Conservation (phyloP, 352 stramenopile genomes). For the Phytophthora podocarpi region DNA sequence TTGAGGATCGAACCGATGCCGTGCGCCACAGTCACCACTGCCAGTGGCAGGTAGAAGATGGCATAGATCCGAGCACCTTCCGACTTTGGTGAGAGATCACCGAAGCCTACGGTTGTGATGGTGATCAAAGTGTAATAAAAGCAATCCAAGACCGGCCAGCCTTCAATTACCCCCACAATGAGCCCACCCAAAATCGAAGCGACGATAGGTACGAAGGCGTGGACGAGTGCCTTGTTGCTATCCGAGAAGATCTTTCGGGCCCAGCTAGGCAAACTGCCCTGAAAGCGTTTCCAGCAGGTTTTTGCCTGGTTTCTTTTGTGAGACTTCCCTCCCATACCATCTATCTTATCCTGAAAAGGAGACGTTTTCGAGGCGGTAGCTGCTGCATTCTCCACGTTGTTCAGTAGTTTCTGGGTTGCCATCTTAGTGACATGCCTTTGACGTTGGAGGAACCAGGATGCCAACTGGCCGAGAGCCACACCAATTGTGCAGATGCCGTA, state of each 20-base stretch:
- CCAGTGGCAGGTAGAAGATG: constrained; percentile 85
- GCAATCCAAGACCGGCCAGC: constrained; percentile 79
- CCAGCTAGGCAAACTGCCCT: constrained; percentile 34
- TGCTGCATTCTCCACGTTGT: constrained; percentile 52
- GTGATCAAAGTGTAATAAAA: constrained; percentile 93
- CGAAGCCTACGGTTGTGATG: constrained; percentile 90
- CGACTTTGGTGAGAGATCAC: constrained; percentile 74
- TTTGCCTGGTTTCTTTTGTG: constrained; percentile 11
- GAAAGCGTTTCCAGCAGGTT: constrained; percentile 18
- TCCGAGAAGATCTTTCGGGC: constrained; percentile 48
- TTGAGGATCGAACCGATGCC: constrained; percentile 72
- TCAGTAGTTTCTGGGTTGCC: constrained; percentile 54
- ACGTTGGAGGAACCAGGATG: constrained; percentile 54
- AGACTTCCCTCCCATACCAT: no score
- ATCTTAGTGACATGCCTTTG: constrained; percentile 66
- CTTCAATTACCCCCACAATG: constrained; percentile 62
- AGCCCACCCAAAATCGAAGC: constrained; percentile 58
- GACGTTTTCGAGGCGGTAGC: constrained; percentile 13
- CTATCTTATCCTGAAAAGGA: constrained; percentile 29
- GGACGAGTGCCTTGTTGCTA: constrained; percentile 57
- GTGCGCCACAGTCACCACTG: constrained; percentile 69
- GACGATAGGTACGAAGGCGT: constrained; percentile 48
- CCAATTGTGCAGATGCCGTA: constrained; percentile 76
- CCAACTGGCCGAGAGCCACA: constrained; percentile 64
- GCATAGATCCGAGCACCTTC: constrained; percentile 68